These are phyloP conservation scores for Hypocreales sp. DNA, from an alignment of 2,329 filamentous ascomycete species.

Conservation along the genomic window DNA sequence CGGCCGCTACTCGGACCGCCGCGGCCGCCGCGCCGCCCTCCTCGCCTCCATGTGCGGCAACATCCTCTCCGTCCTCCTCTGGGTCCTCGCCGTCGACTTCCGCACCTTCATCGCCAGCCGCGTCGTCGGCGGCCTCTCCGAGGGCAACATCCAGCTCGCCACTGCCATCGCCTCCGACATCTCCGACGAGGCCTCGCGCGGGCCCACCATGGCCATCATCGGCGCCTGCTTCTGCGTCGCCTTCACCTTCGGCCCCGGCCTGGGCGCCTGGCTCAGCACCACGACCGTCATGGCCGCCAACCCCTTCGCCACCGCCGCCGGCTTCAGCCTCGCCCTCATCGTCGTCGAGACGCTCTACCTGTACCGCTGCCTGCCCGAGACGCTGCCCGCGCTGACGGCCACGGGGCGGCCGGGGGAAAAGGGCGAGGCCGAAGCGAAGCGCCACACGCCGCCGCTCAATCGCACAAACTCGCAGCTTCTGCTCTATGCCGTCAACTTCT, in stretches of 20 bases:
- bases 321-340: slow-evolving; percentile 72
- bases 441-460: slow-evolving; percentile 14
- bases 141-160: slow-evolving; percentile 92
- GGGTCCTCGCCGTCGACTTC: slow-evolving; percentile 89
- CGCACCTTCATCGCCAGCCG: slow-evolving; percentile 90
- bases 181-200: slow-evolving; percentile 68
- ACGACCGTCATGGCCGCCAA: slow-evolving; percentile 70
- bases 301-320: slow-evolving; percentile 85
- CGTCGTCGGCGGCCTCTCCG: slow-evolving; percentile 80
- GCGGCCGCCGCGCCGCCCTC: slow-evolving; percentile 76
- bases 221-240: slow-evolving; percentile 94
- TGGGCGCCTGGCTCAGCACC: slow-evolving; percentile 73
- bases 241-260: slow-evolving; percentile 87
- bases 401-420: slow-evolving; percentile 12
- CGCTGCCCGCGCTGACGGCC: slow-evolving; percentile 45
- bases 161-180: slow-evolving; percentile 96
- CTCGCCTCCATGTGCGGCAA: slow-evolving; percentile 89
- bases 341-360: slow-evolving; percentile 79
- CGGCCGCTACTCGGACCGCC: slow-evolving; percentile 70
- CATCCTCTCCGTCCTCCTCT: slow-evolving; percentile 81
- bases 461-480: slow-evolving; percentile 72
- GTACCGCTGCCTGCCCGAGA: slow-evolving; percentile 76
- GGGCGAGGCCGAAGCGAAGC: slow-evolving; percentile 7
- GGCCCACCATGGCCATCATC: slow-evolving; percentile 89
- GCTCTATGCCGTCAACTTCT: slow-evolving; percentile 74